These are phyloP conservation scores for Nasturtium officinale DNA, from an alignment of 345 rosid species.

Conservation along the genomic window DNA sequence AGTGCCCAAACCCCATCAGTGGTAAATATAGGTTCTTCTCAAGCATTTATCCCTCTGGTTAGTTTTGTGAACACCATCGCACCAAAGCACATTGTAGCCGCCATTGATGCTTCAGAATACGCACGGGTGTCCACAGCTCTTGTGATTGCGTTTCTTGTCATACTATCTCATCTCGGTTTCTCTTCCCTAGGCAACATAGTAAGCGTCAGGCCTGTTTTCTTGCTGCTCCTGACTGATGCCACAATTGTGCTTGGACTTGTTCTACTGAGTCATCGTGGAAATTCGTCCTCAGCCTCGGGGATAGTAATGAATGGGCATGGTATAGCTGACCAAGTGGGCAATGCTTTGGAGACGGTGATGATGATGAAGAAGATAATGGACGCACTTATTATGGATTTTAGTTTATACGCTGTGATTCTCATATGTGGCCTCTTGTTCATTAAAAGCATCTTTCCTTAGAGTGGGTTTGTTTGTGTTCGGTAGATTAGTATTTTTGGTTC, in stretches of 20 bases:
- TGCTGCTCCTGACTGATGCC: constrained; percentile 62
- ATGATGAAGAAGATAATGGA: constrained; percentile 64
- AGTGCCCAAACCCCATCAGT: constrained; percentile 44
- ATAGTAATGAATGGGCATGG: constrained; percentile 42
- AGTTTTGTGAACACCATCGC: constrained; percentile 36
- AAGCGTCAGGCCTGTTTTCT: constrained; percentile 69
- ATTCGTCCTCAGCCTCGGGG: constrained; percentile 5
- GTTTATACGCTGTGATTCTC: constrained; percentile 59
- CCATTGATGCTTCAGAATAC: constrained; percentile 55
- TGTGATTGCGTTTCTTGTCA: constrained; percentile 53
- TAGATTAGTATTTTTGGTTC: neutral
- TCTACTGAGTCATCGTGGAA: constrained; percentile 43
- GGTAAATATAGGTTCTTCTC: constrained; percentile 38
- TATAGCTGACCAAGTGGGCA: constrained; percentile 66
- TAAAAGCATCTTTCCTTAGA: constrained; percentile 28
- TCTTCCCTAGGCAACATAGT: constrained; percentile 56
- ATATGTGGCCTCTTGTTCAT: constrained; percentile 59
- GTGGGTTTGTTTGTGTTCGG: neutral
- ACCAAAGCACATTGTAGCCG: constrained; percentile 58
- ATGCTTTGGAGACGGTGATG: constrained; percentile 63
- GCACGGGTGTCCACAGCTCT: constrained; percentile 56
- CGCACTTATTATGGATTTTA: constrained; percentile 70
- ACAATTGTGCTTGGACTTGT: constrained; percentile 56
- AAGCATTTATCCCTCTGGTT: constrained; percentile 32
- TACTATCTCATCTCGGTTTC: constrained; percentile 58